phyloP scores from a whole-genome alignment of 2,329 filamentous ascomycete species.

The Penicillium sp. region DNA sequence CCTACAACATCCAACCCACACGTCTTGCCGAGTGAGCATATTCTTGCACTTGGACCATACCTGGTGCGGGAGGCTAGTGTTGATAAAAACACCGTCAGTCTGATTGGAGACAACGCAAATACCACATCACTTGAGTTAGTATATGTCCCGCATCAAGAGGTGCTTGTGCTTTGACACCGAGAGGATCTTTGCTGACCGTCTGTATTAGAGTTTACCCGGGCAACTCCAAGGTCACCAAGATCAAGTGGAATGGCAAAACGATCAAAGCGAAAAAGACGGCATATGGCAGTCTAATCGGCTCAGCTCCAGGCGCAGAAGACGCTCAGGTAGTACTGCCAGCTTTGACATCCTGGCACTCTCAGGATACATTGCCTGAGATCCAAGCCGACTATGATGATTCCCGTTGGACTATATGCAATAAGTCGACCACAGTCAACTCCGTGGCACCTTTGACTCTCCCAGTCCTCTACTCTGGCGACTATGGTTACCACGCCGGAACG shows the following conservation, averaged over 20 bases:
- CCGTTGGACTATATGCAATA: slow-evolving; percentile 51
- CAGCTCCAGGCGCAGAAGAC: slow-evolving; percentile 40
- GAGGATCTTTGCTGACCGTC: not conserved
- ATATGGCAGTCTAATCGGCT: slow-evolving; percentile 47
- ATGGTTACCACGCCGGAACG: slow-evolving; percentile 53
- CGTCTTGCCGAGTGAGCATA: slow-evolving; percentile 47
- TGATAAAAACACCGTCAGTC: slow-evolving; percentile 31
- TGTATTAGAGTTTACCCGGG: slow-evolving; percentile 40
- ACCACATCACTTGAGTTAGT: slow-evolving; percentile 41
- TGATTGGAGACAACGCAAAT: slow-evolving; percentile 44
- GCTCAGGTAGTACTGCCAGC: slow-evolving; percentile 45
- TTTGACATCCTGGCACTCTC: slow-evolving; percentile 49
- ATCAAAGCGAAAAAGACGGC: slow-evolving; percentile 39
- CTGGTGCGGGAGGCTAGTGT: slow-evolving; percentile 44
- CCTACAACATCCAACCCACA: slow-evolving; percentile 47
- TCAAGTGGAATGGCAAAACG: slow-evolving; percentile 49
- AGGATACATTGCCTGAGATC: slow-evolving; percentile 52
- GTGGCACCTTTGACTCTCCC: slow-evolving; percentile 51
- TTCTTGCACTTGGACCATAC: slow-evolving; percentile 47
- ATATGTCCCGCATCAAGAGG: not conserved
- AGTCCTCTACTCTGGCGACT: slow-evolving; percentile 55
- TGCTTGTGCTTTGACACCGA: too few species aligned
- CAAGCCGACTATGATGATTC: slow-evolving; percentile 50
- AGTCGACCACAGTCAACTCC: slow-evolving; percentile 47
- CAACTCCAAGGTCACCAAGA: slow-evolving; percentile 36